A percentile compares a stretch with the other conserved stretches of the same genome.
Evolutionary conservation across 2,329 filamentous ascomycete species (phyloP).

Genomic region (Aspergillus eucalypticola): DNA sequence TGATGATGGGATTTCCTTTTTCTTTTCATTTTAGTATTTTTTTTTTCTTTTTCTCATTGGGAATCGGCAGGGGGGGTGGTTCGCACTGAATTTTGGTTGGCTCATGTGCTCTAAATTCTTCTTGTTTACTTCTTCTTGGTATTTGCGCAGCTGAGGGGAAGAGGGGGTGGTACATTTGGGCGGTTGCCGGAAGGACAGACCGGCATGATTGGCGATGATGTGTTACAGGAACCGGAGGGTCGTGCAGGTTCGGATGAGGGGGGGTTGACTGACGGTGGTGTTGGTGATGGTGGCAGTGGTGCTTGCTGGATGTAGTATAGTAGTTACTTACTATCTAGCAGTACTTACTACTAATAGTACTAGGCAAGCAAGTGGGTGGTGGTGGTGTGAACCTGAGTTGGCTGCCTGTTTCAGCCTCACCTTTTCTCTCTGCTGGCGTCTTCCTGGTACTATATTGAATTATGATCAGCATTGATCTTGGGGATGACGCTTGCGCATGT

Average conservation of each 20-base stretch:
- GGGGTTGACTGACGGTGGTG: not conserved
- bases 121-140: not conserved
- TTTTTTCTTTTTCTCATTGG: not conserved
- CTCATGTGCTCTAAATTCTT: not conserved
- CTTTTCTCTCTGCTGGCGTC: not conserved
- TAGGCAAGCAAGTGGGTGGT: no score
- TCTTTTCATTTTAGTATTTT: no score
- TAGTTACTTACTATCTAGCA: not conserved
- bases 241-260: constrained; percentile 8
- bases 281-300: not conserved
- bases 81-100: not conserved
- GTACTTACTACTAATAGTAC: no score
- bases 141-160: not conserved
- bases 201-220: constrained; percentile 15
- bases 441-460: constrained; percentile 12
- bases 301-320: not conserved
- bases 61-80: not conserved
- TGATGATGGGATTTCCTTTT: not conserved
- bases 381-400: constrained; percentile 10
- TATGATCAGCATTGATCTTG: constrained; percentile 18
- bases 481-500: constrained; percentile 13
- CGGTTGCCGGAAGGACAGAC: constrained; percentile 11
- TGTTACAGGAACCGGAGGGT: constrained; percentile 18
- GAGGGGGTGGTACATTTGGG: constrained; percentile 2
- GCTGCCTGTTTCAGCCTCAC: constrained; percentile 14